Base-by-base conservation (phyloP, 768 basidiomycete species). In the Trametes punicea region DNA sequence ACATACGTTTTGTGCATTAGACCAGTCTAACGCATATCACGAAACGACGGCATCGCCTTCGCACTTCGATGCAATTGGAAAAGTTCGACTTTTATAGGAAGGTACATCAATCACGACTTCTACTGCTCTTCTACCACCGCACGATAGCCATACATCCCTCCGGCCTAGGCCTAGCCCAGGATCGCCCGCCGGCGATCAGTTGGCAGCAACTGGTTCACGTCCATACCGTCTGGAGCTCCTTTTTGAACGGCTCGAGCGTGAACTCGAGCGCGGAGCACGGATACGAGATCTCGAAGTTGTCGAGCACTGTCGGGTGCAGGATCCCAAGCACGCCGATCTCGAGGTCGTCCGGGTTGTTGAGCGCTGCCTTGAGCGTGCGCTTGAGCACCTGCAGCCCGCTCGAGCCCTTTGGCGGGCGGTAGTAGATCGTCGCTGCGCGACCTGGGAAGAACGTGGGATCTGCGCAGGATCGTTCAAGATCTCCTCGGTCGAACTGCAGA, bases 211-310 rank as follows among this genome's bases (percentile, higher is more conserved):
- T 30, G 18, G 29, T n/a, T 45, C 42, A 61, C 48, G 59, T 51
- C 48, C 48, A 65, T 46, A 61, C 54, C 11, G 53, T 51, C 55
- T 62, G 56, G 52, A 62, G 57, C 59, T 62, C 77, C 71, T 87
- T 90, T 75, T 89, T 85, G 80, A 99, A 93, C n/a, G 90, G 90
- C 71, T 98, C 95, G 41, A 98, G 77, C 27, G 87, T 88, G 71
- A 99, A 93, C 77, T 99, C 96, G 53, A 99, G 74, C 6, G 87
- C 87, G 30, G 95, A 98, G 74, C 95, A 98, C 18, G 96, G 96
- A 74, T 90, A 95, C 38, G 81, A 82, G 59, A 98, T 88, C 71
- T 98, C 95, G 71, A 96, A 99, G 67, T 92, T 93, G 64, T 85
- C 83, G 54, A 99, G 75, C 4, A 98, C 97, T 6, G 75, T 81